A percentile compares a stretch with the other conserved stretches of the same genome.
phyloP scores from a whole-genome alignment of 1,139 yeast species.

The Candida gigantensis region DNA sequence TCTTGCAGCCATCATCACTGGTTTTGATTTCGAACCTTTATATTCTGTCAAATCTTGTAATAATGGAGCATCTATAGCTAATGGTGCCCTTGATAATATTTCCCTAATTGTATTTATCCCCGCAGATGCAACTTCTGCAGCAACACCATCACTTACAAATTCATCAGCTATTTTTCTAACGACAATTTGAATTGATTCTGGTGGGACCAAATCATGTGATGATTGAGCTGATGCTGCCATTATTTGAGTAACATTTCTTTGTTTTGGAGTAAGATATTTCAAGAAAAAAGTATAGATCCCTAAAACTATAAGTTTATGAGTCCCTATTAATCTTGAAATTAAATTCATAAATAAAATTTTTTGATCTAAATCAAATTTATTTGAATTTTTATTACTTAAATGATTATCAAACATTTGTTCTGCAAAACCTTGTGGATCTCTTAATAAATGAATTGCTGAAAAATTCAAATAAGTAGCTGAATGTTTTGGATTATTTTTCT shows the following conservation, averaged over 20 bases:
- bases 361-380: conserved; percentile 79
- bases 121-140: conserved; percentile 97
- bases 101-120: conserved; percentile 95
- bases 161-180: conserved; percentile 94
- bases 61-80: conserved; percentile 84
- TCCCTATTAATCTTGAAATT: conserved; percentile 85
- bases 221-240: conserved; percentile 98
- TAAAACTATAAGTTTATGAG: conserved; percentile 86
- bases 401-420: conserved; percentile 76
- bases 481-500: conserved; percentile 50
- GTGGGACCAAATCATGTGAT: conserved; percentile 94
- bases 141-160: conserved; percentile 96
- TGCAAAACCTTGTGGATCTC: conserved; percentile 98
- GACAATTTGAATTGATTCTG: conserved; percentile 77
- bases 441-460: conserved; percentile 86
- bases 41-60: conserved; percentile 88
- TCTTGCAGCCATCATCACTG: conserved; percentile 93
- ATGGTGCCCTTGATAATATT: conserved; percentile 87
- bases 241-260: conserved; percentile 88
- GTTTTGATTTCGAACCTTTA: conserved; percentile 89
- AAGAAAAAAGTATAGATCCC: conserved; percentile 87
- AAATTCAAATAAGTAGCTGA: conserved; percentile 83
- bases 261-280: conserved; percentile 91
- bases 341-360: conserved; percentile 85
- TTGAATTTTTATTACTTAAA: conserved; percentile 64